phyloP scores from a whole-genome alignment of 768 basidiomycete species.

The Boletus tylopilopsis region DNA sequence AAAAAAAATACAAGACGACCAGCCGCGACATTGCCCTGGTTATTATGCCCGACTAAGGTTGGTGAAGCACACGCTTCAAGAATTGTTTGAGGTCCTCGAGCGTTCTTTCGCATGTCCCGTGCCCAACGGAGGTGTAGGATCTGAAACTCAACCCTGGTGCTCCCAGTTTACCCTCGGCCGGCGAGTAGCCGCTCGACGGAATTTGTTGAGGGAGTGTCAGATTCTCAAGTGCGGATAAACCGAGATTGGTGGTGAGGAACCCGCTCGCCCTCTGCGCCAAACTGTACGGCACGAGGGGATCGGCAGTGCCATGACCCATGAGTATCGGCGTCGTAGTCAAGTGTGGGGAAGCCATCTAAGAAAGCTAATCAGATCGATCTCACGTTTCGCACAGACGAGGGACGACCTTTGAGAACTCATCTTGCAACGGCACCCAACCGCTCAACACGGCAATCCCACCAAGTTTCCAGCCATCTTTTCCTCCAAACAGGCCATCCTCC shows the following conservation, averaged over 20 bases:
- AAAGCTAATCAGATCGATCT: constrained; percentile 5
- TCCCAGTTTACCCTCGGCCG: constrained; percentile 17
- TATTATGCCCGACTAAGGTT: too few species aligned
- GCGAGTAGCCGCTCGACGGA: constrained; percentile 19
- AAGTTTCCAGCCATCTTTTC: constrained; percentile 50
- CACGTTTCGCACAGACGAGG: not conserved
- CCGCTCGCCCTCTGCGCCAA: constrained; percentile 54
- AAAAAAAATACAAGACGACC: too few species aligned
- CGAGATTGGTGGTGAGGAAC: constrained; percentile 51
- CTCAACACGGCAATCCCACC: constrained; percentile 73
- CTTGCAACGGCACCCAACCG: constrained; percentile 70
- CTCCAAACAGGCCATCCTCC: constrained; percentile 26
- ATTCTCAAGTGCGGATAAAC: constrained; percentile 40
- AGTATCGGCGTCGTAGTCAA: constrained; percentile 70
- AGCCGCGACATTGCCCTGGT: too few species aligned
- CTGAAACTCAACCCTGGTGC: constrained; percentile 59
- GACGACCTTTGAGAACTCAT: constrained; percentile 64
- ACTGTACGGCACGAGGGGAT: constrained; percentile 64
- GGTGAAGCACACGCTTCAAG: constrained; percentile 59
- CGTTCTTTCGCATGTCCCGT: constrained; percentile 62
- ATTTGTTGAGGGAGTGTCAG: constrained; percentile 33
- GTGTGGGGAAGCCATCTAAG: constrained; percentile 58
- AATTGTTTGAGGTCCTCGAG: constrained; percentile 68
- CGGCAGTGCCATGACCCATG: constrained; percentile 79
- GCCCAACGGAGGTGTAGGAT: constrained; percentile 63